These are phyloP conservation scores for Hymenoscyphus scutula DNA, from an alignment of 2,329 filamentous ascomycete genomes.

Conservation along the genomic window DNA sequence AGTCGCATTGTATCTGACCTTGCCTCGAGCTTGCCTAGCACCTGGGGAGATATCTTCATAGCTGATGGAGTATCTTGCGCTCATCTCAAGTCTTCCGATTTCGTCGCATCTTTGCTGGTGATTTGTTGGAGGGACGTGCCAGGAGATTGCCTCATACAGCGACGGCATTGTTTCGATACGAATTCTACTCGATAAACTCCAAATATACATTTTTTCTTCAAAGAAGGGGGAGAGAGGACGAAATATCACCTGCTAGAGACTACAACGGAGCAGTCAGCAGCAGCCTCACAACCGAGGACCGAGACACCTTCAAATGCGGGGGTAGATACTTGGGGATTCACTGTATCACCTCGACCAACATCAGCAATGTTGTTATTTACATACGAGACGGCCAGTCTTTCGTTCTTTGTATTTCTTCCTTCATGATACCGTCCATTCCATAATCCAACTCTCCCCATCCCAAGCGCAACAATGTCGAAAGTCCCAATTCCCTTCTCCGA, in stretches of 20 bases:
- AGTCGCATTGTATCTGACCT: no score
- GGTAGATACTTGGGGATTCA: neutral
- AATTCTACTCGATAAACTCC: no score
- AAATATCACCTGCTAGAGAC: neutral
- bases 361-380: neutral
- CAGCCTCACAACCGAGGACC: neutral
- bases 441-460: neutral
- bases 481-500: constrained; percentile 64
- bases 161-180: no score
- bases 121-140: no score
- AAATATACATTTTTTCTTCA: neutral
- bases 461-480: constrained; percentile 14
- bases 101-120: no score
- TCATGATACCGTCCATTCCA: neutral
- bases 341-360: neutral
- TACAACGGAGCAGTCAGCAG: neutral
- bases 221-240: neutral
- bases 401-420: neutral
- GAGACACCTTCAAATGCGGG: constrained; percentile 4
- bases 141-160: no score
- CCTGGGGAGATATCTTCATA: no score
- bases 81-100: no score
- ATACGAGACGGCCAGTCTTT: neutral
- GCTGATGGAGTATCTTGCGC: no score
- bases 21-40: no score